Evolutionary conservation across 1,139 yeast species (phyloP).

Genomic region (Yamadazyma dushanensis): DNA sequence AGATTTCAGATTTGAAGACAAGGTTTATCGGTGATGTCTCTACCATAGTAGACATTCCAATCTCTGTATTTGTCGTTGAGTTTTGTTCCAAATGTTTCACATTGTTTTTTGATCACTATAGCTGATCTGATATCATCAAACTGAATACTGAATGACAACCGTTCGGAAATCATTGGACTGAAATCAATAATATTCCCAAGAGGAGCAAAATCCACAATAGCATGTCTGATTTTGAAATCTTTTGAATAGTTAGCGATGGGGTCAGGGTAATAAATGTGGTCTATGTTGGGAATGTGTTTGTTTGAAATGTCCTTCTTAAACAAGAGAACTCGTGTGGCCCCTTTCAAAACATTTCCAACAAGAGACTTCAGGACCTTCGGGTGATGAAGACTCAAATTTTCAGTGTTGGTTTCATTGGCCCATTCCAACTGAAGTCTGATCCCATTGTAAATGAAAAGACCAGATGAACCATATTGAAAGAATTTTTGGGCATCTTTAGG

Average conservation of each 20-base stretch:
- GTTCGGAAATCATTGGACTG: slow-evolving; percentile 66
- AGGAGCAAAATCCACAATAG: slow-evolving; percentile 50
- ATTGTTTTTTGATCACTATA: slow-evolving; percentile 56
- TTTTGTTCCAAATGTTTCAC: slow-evolving; percentile 32
- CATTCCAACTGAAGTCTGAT: slow-evolving; percentile 41
- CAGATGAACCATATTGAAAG: slow-evolving; percentile 51
- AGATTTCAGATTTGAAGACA: slow-evolving; percentile 6
- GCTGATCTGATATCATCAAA: slow-evolving; percentile 66
- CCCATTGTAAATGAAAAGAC: slow-evolving; percentile 66
- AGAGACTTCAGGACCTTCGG: slow-evolving; percentile 28
- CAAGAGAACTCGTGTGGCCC: slow-evolving; percentile 37
- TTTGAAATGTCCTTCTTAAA: slow-evolving; percentile 29
- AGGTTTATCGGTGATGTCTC: slow-evolving; percentile 64
- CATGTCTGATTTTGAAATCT: slow-evolving; percentile 27
- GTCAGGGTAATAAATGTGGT: slow-evolving; percentile 29
- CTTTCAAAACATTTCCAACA: slow-evolving; percentile 28
- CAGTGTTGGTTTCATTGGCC: slow-evolving; percentile 30
- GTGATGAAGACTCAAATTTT: slow-evolving; percentile 27
- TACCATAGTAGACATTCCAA: slow-evolving; percentile 70
- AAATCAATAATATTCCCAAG: slow-evolving; percentile 67
- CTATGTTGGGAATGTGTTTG: slow-evolving; percentile 20
- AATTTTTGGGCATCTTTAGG: slow-evolving; percentile 59
- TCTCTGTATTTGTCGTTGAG: slow-evolving; percentile 49
- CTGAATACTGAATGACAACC: slow-evolving; percentile 61
- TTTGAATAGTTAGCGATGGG: slow-evolving; percentile 31